Conservation (phyloP, 2,329 filamentous ascomycete species). For the Colletotrichum cuscutae region DNA sequence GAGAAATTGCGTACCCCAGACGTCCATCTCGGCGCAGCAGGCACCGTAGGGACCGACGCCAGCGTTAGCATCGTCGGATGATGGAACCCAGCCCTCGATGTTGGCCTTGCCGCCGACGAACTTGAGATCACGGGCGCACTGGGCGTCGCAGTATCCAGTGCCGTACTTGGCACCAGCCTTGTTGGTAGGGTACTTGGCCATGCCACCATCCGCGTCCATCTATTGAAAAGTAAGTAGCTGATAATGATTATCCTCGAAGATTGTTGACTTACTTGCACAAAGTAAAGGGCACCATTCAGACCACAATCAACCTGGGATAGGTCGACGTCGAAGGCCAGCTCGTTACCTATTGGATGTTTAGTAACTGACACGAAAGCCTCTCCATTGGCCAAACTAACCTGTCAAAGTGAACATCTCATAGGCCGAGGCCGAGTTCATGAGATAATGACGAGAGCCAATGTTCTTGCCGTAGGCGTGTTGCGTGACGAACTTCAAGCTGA, state of each 20-base stretch:
- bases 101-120: slow-evolving; percentile 59
- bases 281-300: slow-evolving; percentile 74
- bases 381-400: too few relatives aligned
- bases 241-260: slow-evolving; percentile 35
- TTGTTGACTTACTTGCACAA: slow-evolving; percentile 48
- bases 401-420: slow-evolving; percentile 71
- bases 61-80: slow-evolving; percentile 60
- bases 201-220: slow-evolving; percentile 64
- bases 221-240: background rate
- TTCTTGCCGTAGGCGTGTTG: slow-evolving; percentile 55
- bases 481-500: slow-evolving; percentile 65
- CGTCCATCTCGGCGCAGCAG: slow-evolving; percentile 68
- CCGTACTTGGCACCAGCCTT: slow-evolving; percentile 61
- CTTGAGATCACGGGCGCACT: slow-evolving; percentile 58
- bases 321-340: slow-evolving; percentile 75
- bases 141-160: slow-evolving; percentile 64
- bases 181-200: slow-evolving; percentile 55
- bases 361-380: too few relatives aligned
- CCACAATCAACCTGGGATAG: slow-evolving; percentile 72
- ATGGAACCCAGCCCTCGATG: slow-evolving; percentile 56
- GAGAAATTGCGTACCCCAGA: slow-evolving; percentile 61
- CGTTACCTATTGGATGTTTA: slow-evolving; percentile 50
- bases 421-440: slow-evolving; percentile 64
- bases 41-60: slow-evolving; percentile 60
- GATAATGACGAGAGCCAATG: slow-evolving; percentile 64